Evolutionary conservation across 139 green algal genomes (phyloP).

Genomic region (Tetradesmus lagerheimii): DNA sequence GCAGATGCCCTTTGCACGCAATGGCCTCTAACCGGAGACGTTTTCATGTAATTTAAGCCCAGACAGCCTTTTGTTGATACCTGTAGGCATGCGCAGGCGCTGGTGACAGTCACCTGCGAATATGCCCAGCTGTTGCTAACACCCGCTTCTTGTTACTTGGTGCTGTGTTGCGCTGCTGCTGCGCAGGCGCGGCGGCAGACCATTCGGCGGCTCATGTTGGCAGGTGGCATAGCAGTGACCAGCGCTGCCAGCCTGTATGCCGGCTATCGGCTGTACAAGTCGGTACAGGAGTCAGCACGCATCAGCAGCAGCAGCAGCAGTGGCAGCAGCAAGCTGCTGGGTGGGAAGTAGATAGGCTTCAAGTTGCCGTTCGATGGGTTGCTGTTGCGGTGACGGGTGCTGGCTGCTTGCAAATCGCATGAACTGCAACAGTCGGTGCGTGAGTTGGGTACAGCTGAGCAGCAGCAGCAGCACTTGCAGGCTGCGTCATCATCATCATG

Average conservation of each 20-base stretch:
- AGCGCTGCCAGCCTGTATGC: conserved; percentile 13
- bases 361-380: no score
- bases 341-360: not conserved
- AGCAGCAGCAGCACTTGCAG: not conserved
- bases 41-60: no score
- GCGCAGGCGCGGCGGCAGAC: conserved; percentile 27
- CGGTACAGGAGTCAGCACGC: not conserved
- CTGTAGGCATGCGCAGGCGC: no score
- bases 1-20: no score
- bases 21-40: no score
- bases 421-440: not conserved
- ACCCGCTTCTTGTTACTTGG: not conserved
- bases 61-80: no score
- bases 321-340: not conserved
- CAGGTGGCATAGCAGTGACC: conserved; percentile 13
- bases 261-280: conserved; percentile 31
- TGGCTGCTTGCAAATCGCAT: no score
- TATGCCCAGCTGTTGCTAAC: no score
- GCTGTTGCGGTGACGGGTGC: not conserved
- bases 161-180: not conserved
- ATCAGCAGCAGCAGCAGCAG: conserved; percentile 26
- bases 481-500: not conserved
- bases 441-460: not conserved
- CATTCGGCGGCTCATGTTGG: conserved; percentile 27
- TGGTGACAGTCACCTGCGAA: no score